These are phyloP conservation scores for Sporisorium exsertum DNA, from an alignment of 1,284 basidiomycete genomes.

Conservation along the genomic window DNA sequence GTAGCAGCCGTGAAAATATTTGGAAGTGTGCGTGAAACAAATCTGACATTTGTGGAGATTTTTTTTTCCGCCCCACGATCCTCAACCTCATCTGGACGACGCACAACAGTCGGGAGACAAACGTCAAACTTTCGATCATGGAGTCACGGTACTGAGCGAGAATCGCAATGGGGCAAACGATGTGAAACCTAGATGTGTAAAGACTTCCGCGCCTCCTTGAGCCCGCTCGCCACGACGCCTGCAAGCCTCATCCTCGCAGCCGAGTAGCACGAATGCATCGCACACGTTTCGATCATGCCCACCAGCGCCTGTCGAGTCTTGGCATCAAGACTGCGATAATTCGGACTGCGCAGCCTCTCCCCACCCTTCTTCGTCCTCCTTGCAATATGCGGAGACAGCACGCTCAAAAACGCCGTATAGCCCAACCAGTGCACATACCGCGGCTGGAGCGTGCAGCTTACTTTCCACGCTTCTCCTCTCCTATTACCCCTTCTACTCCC, in stretches of 20 bases:
- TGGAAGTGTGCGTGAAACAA: neutral
- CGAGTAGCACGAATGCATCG: neutral
- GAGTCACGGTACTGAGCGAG: neutral
- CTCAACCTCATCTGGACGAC: neutral
- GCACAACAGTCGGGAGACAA: neutral
- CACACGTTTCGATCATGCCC: slow-evolving; percentile 13
- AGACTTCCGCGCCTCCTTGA: slow-evolving; percentile 21
- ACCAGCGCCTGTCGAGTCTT: slow-evolving; percentile 15
- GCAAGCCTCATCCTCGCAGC: slow-evolving; percentile 13
- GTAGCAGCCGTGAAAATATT: neutral
- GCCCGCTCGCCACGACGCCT: slow-evolving; percentile 7
- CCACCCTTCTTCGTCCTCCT: neutral
- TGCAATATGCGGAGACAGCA: slow-evolving; percentile 5
- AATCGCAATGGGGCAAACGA: neutral
- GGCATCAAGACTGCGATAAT: slow-evolving; percentile 6
- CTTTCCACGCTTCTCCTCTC: slow-evolving; percentile 15
- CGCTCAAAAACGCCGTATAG: slow-evolving; percentile 35
- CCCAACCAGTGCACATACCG: slow-evolving; percentile 52
- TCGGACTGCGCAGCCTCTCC: neutral
- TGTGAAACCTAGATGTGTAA: slow-evolving; percentile 8
- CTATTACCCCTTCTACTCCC: neutral
- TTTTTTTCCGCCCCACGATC: neutral
- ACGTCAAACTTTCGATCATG: neutral
- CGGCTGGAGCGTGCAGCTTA: slow-evolving; percentile 32
- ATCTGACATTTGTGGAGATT: neutral